Evolutionary conservation across 2,329 filamentous ascomycete genomes (phyloP), one percentile per base, ranked within the genome.

Genomic region (Pseudogymnoascus sp.): DNA sequence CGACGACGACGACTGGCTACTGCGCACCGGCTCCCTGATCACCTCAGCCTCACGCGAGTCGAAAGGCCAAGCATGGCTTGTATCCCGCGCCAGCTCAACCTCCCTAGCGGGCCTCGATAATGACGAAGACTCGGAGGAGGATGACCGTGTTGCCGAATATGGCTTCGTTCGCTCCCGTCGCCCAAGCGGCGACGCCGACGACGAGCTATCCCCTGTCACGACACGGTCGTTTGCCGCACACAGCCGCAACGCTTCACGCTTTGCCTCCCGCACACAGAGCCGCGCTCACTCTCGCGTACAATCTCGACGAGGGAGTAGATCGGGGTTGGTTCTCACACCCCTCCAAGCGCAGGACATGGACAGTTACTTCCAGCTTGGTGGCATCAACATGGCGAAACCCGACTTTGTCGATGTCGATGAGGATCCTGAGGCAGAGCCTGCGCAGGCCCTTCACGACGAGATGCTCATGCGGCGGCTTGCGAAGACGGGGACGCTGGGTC

Each of bases 61-160:
- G 67, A 88, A 88, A 71, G 85, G 85, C 12, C 84, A 88, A 71
- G 74, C 80, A 12, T 89, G 85, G 85, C 78, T 89, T 18, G 75
- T 82, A n/a, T 82, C 83, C 21, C 77, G 83, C 52, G 82, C 80
- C 59, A 85, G 82, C 68, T 85, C 83, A 1, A 87, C 83, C 7
- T 85, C 80, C 67, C 75, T 87, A 15, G 80, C 76, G 21, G 71
- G 78, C 67, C 74, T 72, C 6, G 77, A 81, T 33, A 74, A 74
- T 3, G 80, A 82, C 3, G 79, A 82, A 37, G 78, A 79, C 62
- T 77, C 74, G 9, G 75, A 80, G 9, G 75, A 80, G 61, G 78
- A 82, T 66, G 72, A 74, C 48, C 77, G 82, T 67, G 71, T 81
- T 19, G 77, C 75, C 10, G 74, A 76, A 37, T 79, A 83, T 67